A percentile compares a stretch with the other conserved stretches of the same genome.
These are phyloP conservation scores for Fragaria vesca DNA, from an alignment of 306 rosid genomes.

Conservation along the genomic window DNA sequence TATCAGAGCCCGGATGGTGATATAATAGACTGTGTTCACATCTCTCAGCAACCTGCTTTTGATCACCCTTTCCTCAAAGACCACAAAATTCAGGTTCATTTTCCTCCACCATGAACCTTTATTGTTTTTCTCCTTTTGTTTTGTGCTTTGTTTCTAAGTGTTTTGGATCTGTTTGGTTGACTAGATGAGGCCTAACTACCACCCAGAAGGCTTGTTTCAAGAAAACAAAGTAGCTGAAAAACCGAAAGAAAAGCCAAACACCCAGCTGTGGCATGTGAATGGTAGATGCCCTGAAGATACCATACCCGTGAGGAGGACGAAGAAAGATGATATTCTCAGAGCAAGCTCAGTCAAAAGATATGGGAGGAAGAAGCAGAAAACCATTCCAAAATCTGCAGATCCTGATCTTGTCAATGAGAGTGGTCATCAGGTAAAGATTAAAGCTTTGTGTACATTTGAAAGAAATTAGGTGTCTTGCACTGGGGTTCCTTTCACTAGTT, in stretches of 20 bases:
- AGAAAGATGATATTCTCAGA: constrained; percentile 79
- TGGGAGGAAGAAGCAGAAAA: constrained; percentile 86
- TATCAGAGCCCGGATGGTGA: constrained; percentile 98
- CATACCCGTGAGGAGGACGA: constrained; percentile 84
- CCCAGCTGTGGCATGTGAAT: constrained; percentile 84
- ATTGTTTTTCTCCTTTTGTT: too few relatives aligned
- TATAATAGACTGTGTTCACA: constrained; percentile 75
- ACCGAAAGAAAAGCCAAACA: constrained; percentile 40
- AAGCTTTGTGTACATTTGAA: background rate
- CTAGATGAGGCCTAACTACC: constrained; percentile 81
- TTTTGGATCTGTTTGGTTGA: constrained; percentile 14
- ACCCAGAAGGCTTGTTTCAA: constrained; percentile 79
- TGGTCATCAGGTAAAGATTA: constrained; percentile 86
- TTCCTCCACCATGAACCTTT: constrained; percentile 17
- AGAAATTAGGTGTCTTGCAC: background rate
- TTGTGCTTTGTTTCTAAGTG: background rate
- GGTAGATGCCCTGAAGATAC: constrained; percentile 87
- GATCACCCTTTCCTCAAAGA: constrained; percentile 97
- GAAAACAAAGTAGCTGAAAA: constrained; percentile 61
- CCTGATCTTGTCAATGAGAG: constrained; percentile 92
- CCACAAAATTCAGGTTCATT: constrained; percentile 83
- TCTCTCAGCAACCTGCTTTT: constrained; percentile 91
- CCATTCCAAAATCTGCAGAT: constrained; percentile 80
- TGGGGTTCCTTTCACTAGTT: background rate
- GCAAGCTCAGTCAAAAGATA: constrained; percentile 83